Evolutionary conservation across 768 basidiomycete genomes (phyloP), one percentile per base, ranked within the genome.

Genomic region (Amanita inopinata): DNA sequence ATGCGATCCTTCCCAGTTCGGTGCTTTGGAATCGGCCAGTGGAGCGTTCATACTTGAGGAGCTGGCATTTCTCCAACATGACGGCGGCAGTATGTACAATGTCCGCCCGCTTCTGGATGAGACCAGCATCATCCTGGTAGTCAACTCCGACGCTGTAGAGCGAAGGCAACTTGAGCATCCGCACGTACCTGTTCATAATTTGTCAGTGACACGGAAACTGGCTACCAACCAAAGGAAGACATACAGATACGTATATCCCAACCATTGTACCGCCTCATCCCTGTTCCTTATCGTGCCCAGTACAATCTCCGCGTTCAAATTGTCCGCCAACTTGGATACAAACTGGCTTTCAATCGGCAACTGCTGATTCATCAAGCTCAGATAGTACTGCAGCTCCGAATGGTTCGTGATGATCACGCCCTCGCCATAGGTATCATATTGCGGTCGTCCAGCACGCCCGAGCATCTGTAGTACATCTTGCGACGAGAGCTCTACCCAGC

Each of bases 391-490:
- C 31, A 99, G 71, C 60, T 99, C 96, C 2, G 83, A 77, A 55
- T 97, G 93, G 57, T 93, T 97, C 31, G 96, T 99, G 63, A 98
- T 98, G 61, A 99, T 96, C 55, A 96, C 85, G 33, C 96, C 96
- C 63, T 98, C 94, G 17, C 96, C 94, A 52, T 76, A 93, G 0
- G 92, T 96, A 59, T 99, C 94, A 62, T 83, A 97, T 59, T 98
- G 93, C 10, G 94, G 96, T 40, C 94, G 79, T 56, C 96, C 96
- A 2, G 96, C 96, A 52, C 93, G 83, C 36, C 96, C 96, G 2
- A 98, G 80, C 96, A 99, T 98, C 63, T 99, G 96, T 3, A 99
- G 67, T 0, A 98, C 92, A 56, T 98, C 96, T 61, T 98, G 96
- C 0, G 83, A 80, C 1, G 89, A 93, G 4, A 98, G 65, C 59